Evolutionary conservation across 345 rosid genomes (phyloP).

Genomic region (Sisymbrium irio): DNA sequence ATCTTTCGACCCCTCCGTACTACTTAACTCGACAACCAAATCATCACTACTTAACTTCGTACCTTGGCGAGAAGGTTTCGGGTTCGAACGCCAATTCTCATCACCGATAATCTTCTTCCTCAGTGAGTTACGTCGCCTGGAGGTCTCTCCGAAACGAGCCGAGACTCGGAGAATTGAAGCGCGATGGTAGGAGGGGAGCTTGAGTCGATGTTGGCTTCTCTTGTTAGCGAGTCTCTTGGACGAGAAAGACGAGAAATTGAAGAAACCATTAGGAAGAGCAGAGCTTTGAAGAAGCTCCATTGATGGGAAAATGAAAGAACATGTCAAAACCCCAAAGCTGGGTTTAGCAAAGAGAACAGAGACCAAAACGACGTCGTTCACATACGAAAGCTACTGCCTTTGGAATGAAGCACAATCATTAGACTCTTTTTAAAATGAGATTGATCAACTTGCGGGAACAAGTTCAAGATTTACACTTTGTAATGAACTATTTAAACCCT

Average conservation of each 20-base stretch:
- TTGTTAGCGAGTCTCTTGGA: constrained; percentile 28
- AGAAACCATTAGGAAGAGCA: constrained; percentile 26
- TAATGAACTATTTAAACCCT: constrained; percentile 17
- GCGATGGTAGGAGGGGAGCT: constrained; percentile 7
- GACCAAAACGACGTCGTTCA: neutral
- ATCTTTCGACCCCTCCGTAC: constrained; percentile 31
- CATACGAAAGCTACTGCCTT: neutral
- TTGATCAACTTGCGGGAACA: neutral
- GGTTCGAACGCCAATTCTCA: constrained; percentile 51
- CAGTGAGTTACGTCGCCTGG: constrained; percentile 62
- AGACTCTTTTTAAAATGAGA: neutral
- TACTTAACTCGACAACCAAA: constrained; percentile 23
- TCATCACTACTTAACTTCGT: constrained; percentile 29
- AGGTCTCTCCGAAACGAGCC: constrained; percentile 53
- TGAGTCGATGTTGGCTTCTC: constrained; percentile 25
- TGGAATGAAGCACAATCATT: neutral
- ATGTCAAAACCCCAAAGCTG: constrained; percentile 16
- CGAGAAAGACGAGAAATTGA: constrained; percentile 31
- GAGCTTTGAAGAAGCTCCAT: constrained; percentile 51
- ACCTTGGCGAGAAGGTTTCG: constrained; percentile 29
- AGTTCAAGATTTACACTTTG: constrained; percentile 19
- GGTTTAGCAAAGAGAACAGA: constrained; percentile 12
- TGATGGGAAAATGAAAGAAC: neutral
- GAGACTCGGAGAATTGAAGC: constrained; percentile 38
- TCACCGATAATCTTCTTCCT: constrained; percentile 59